Percentiles rank a stretch among this genome's conserved stretches.
phyloP scores from a whole-genome alignment of 768 basidiomycete genomes.

The Mycena rosella region DNA sequence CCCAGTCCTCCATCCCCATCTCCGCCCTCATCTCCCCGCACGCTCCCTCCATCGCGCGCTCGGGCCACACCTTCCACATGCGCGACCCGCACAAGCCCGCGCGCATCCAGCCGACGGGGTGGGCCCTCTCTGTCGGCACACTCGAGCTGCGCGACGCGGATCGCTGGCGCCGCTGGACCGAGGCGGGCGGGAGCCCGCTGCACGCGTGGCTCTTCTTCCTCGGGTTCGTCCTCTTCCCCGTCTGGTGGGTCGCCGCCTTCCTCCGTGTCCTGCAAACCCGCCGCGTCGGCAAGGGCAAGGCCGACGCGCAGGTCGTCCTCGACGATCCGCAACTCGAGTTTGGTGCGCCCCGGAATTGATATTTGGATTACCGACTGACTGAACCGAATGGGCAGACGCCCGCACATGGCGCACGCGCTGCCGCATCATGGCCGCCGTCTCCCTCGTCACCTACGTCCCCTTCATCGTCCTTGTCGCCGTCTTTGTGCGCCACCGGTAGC shows the following conservation, averaged over 20 bases:
- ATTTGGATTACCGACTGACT: too few relatives aligned
- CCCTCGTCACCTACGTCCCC: conserved; percentile 81
- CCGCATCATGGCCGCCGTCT: conserved; percentile 77
- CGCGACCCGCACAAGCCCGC: conserved; percentile 80
- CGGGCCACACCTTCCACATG: conserved; percentile 69
- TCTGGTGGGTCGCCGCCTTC: conserved; percentile 74
- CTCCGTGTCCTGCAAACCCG: conserved; percentile 72
- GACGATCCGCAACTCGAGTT: conserved; percentile 87
- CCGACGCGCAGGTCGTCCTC: conserved; percentile 73
- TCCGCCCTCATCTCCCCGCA: conserved; percentile 84
- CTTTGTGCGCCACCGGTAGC: conserved; percentile 48
- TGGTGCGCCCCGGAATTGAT: conserved; percentile 57
- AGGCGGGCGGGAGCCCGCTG: conserved; percentile 60
- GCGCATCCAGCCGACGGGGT: conserved; percentile 69
- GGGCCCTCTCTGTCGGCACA: too few relatives aligned
- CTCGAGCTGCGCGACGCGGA: too few relatives aligned
- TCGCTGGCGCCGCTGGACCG: conserved; percentile 63
- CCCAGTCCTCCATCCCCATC: conserved; percentile 82
- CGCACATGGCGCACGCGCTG: conserved; percentile 81
- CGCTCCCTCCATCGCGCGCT: conserved; percentile 75
- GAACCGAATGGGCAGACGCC: conserved; percentile 74
- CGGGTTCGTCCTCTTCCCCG: conserved; percentile 74
- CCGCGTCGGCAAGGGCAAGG: conserved; percentile 60
- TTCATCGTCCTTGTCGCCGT: conserved; percentile 82
- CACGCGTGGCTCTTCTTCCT: conserved; percentile 86